Conservation (phyloP, 1,139 yeast species). For the Yamadazyma blattariae region DNA sequence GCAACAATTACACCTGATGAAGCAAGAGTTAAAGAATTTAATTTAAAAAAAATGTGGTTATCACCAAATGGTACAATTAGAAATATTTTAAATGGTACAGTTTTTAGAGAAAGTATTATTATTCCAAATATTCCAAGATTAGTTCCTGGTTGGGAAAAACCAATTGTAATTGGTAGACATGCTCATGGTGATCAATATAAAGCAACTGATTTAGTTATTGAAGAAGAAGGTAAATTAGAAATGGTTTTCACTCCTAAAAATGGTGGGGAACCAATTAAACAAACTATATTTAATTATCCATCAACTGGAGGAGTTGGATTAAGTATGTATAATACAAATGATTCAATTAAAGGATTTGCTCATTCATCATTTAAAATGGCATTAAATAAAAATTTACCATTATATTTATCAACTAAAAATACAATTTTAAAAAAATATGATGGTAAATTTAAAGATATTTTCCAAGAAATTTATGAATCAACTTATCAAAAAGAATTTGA, state of each 20-base stretch:
- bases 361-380: conserved; percentile 78
- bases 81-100: conserved; percentile 80
- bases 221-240: conserved; percentile 67
- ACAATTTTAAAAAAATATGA: conserved; percentile 80
- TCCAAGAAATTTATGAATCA: conserved; percentile 60
- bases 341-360: conserved; percentile 75
- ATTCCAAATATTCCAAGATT: conserved; percentile 74
- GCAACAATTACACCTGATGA: conserved; percentile 88
- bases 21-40: conserved; percentile 72
- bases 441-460: conserved; percentile 78
- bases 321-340: conserved; percentile 83
- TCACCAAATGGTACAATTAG: conserved; percentile 85
- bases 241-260: conserved; percentile 61
- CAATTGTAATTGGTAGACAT: conserved; percentile 83
- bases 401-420: conserved; percentile 74
- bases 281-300: conserved; percentile 30
- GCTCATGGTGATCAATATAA: conserved; percentile 85
- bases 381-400: conserved; percentile 58
- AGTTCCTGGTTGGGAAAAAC: conserved; percentile 77
- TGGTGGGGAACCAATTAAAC: conserved; percentile 39
- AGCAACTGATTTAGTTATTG: conserved; percentile 71
- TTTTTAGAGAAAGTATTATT: conserved; percentile 79
- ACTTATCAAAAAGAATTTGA: conserved; percentile 60
- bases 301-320: conserved; percentile 77
- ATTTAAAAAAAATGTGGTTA: conserved; percentile 78